Percentiles rank a stretch among this genome's conserved stretches.
These are phyloP conservation scores for Phyllosticta citribraziliensis DNA, from an alignment of 2,329 filamentous ascomycete genomes.

Conservation along the genomic window DNA sequence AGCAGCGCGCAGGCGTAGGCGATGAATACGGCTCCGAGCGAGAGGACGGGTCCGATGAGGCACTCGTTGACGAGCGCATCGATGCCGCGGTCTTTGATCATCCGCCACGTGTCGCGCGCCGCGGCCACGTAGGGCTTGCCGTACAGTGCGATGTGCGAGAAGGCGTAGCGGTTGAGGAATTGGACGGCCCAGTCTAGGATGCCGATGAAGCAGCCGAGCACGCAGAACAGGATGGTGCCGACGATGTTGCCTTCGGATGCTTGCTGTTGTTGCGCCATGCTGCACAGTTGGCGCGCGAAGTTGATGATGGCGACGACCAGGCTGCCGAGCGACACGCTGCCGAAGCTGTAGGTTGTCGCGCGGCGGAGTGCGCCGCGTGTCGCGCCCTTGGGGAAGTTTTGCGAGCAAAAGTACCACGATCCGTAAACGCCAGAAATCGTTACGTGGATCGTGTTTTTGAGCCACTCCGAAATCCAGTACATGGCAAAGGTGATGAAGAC, in stretches of 20 bases:
- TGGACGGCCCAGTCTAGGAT: slow-evolving; percentile 77
- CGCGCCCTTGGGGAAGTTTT: slow-evolving; percentile 62
- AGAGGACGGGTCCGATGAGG: slow-evolving; percentile 52
- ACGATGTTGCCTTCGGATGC: slow-evolving; percentile 60
- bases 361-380: slow-evolving; percentile 77
- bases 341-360: slow-evolving; percentile 82
- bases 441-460: slow-evolving; percentile 80
- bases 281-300: slow-evolving; percentile 70
- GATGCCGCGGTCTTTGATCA: slow-evolving; percentile 87
- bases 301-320: slow-evolving; percentile 82
- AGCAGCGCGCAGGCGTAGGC: slow-evolving; percentile 73
- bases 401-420: slow-evolving; percentile 77
- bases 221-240: slow-evolving; percentile 57
- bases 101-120: slow-evolving; percentile 80
- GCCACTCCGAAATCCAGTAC: slow-evolving; percentile 88
- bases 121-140: slow-evolving; percentile 79
- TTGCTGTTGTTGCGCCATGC: slow-evolving; percentile 59
- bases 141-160: slow-evolving; percentile 86
- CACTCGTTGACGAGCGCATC: slow-evolving; percentile 87
- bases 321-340: slow-evolving; percentile 79
- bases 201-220: slow-evolving; percentile 65
- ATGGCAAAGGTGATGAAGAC: slow-evolving; percentile 84
- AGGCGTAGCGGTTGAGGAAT: slow-evolving; percentile 87
- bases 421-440: slow-evolving; percentile 77
- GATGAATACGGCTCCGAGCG: slow-evolving; percentile 73